Percentiles rank a stretch among this genome's conserved stretches.
phyloP scores from a whole-genome alignment of 768 basidiomycete species.

The Mycena vulgaris region DNA sequence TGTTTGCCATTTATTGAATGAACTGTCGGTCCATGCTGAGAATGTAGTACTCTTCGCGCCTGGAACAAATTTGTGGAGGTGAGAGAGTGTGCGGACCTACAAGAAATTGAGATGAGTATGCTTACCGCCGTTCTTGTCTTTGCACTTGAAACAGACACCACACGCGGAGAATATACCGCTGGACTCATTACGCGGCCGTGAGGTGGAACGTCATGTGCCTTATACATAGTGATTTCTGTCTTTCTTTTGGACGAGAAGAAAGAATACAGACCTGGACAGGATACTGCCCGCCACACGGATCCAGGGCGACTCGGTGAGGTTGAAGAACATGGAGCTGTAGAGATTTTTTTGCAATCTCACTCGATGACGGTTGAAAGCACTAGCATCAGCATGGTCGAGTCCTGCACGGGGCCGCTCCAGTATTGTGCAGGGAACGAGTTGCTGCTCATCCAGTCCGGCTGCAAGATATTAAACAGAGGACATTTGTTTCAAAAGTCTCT shows the following conservation, averaged over 20 bases:
- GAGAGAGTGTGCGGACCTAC: no score
- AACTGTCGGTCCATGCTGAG: no score
- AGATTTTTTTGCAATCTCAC: no score
- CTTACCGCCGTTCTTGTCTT: conserved; percentile 64
- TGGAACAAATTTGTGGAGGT: no score
- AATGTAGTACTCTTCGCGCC: no score
- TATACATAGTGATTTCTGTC: no score
- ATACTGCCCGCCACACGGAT: conserved; percentile 73
- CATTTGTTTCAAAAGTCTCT: no score
- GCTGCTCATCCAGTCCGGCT: conserved; percentile 58
- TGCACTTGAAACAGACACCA: conserved; percentile 66
- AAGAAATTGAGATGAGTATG: no score
- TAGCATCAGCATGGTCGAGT: conserved; percentile 76
- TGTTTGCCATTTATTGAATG: no score
- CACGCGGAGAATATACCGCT: conserved; percentile 65
- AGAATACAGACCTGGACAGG: conserved; percentile 63
- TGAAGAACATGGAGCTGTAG: conserved; percentile 72
- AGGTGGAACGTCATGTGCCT: conserved; percentile 60
- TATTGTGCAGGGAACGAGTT: conserved; percentile 71
- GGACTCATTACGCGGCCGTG: conserved; percentile 70
- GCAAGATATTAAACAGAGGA: no score
- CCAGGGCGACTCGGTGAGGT: conserved; percentile 76
- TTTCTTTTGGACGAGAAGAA: no score
- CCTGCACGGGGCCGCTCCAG: conserved; percentile 74
- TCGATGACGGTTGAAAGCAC: conserved; percentile 50